Evolutionary conservation across 345 rosid genomes (phyloP).

Genomic region (Durio zibethinus): DNA sequence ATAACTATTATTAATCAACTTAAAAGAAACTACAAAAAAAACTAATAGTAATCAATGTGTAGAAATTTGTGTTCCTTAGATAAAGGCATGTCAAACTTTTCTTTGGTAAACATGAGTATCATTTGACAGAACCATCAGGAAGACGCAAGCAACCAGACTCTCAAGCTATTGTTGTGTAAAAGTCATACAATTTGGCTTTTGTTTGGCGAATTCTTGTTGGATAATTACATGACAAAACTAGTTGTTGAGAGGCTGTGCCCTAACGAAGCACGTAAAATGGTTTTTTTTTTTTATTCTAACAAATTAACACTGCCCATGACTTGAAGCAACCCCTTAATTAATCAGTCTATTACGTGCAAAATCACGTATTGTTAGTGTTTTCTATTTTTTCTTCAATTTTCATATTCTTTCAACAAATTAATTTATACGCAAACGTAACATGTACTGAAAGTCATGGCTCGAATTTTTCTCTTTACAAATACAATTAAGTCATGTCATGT

Average conservation of each 20-base stretch:
- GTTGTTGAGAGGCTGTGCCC: neutral
- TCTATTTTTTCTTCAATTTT: neutral
- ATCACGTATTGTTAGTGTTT: neutral
- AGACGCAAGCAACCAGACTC: neutral
- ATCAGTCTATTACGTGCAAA: neutral
- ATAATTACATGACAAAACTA: neutral
- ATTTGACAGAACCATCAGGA: neutral
- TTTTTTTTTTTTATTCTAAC: neutral
- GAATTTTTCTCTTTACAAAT: neutral
- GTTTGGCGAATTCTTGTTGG: neutral
- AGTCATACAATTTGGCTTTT: neutral
- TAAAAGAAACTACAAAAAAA: no score
- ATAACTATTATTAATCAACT: neutral
- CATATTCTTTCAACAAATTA: neutral
- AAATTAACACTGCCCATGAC: neutral
- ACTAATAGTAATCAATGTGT: no score
- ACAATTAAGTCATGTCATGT: neutral
- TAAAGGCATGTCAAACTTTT: neutral
- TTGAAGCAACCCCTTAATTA: neutral
- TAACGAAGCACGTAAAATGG: neutral
- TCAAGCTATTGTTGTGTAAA: neutral
- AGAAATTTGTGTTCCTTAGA: neutral
- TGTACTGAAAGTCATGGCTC: neutral
- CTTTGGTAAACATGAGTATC: neutral
- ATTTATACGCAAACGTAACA: neutral